These are phyloP conservation scores for Galeopsis tetrahit DNA, from an alignment of 257 asterid species.

Conservation along the genomic window DNA sequence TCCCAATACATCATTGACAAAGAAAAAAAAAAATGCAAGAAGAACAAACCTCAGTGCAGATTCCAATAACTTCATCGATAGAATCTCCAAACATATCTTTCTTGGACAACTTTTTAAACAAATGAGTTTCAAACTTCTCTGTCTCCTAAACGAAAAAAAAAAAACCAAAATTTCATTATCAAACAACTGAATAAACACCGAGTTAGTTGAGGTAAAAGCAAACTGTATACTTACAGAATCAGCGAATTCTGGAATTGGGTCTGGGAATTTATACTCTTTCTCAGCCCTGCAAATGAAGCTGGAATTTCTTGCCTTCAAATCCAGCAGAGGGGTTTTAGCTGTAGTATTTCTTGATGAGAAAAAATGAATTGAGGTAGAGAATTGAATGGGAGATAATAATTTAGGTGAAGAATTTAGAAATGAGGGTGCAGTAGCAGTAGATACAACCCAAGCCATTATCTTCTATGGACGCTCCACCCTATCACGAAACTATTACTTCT, in stretches of 20 bases:
- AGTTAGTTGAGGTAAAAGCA: background rate
- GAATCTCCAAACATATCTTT: constrained; percentile 84
- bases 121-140: constrained; percentile 74
- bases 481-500: too few species aligned
- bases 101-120: constrained; percentile 66
- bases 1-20: background rate
- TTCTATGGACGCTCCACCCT: background rate
- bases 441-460: constrained; percentile 40
- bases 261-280: constrained; percentile 86
- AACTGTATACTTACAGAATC: constrained; percentile 63
- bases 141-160: constrained; percentile 58
- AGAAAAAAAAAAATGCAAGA: background rate
- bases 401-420: constrained; percentile 28
- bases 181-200: background rate
- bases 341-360: background rate
- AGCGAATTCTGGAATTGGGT: constrained; percentile 96
- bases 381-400: constrained; percentile 25
- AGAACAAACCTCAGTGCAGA: constrained; percentile 77
- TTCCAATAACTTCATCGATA: constrained; percentile 73
- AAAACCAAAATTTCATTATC: background rate
- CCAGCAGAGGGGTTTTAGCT: constrained; percentile 21
- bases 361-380: constrained; percentile 7
- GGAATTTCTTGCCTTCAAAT: constrained; percentile 18
- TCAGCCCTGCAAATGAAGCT: constrained; percentile 70
- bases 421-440: constrained; percentile 31